Evolutionary conservation across 179 eudicot species (phyloP).

Genomic region (Nepenthes alata): DNA sequence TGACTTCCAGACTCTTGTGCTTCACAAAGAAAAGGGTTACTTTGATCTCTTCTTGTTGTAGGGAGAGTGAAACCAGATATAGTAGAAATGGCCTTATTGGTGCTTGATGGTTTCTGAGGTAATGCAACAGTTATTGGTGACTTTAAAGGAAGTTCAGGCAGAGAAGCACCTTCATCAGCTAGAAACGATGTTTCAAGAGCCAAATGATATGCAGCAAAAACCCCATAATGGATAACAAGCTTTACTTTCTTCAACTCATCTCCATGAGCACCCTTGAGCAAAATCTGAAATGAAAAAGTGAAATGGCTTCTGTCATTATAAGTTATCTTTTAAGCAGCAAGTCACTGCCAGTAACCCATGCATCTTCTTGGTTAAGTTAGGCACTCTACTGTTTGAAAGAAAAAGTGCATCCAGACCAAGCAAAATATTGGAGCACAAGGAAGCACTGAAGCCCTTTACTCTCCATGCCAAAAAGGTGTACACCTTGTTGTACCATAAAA

Average conservation of each 20-base stretch:
- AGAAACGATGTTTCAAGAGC: slow-evolving; percentile 46
- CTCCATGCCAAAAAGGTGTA: too few species aligned
- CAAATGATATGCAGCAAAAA: slow-evolving; percentile 47
- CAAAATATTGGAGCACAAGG: too few species aligned
- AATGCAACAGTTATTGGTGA: slow-evolving; percentile 31
- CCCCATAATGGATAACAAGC: slow-evolving; percentile 37
- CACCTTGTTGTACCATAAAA: too few species aligned
- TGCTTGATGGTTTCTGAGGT: slow-evolving; percentile 28
- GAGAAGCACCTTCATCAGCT: slow-evolving; percentile 44
- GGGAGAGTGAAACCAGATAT: slow-evolving; percentile 21
- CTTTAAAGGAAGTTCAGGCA: slow-evolving; percentile 34
- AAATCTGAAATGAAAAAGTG: slow-evolving; percentile 22
- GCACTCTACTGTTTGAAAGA: too few species aligned
- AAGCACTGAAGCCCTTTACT: too few species aligned
- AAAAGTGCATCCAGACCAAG: too few species aligned
- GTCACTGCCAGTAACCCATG: too few species aligned
- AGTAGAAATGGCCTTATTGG: slow-evolving; percentile 27
- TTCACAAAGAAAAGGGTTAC: slow-evolving; percentile 10
- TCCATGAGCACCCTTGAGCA: slow-evolving; percentile 47
- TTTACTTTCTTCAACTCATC: slow-evolving; percentile 47
- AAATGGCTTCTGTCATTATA: not conserved
- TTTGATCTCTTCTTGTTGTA: slow-evolving; percentile 20
- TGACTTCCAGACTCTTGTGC: slow-evolving; percentile 6
- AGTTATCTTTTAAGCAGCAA: not conserved
- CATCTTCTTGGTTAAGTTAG: too few species aligned